Evolutionary conservation across 2,329 filamentous ascomycete genomes (phyloP), one percentile per base, ranked within the genome.

Genomic region (Phialophora expanda): DNA sequence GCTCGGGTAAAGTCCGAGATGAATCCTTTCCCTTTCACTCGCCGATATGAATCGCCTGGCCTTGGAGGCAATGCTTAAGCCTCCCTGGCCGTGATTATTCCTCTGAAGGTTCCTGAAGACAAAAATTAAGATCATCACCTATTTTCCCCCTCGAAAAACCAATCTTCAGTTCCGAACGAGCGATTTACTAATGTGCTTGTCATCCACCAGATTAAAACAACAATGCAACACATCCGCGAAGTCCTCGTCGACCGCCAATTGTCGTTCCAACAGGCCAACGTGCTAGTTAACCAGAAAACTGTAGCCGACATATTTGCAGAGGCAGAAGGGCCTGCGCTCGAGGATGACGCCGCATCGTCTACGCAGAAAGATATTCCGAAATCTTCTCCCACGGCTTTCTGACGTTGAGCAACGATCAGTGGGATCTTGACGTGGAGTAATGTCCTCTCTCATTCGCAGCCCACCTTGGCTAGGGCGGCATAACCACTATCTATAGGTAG

Each of bases 21-120:
- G 72, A 74, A 67, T 56, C 44, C 44, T 57, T 62, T 12, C 60
- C 61, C 61, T 71, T 74, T 74, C 73, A 74, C 73, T 75, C 73
- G 74, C 73, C 73, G 73, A 74, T 73, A 74, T 74, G 74, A 75
- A 62, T 66, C 41, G 26, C 38, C 44, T 22, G 58, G 60, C 60
- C 68, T 69, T 30, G 62, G 66, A 69, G 57, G 72, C 60, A 44
- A 67, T 61, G 72, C 72, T 74, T 75, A 74, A 74, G 17, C 70
- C 69, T 63, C 61, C 34, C 38, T 71, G 64, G 66, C 34, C 62
- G 71, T 73, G 71, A 74, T 69, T 70, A 66, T 64, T 57, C 14
- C 30, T 34, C 67, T 68, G 60, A 66, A 64, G 66, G 59, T 69
- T 69, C 67, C 69, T 70, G 69, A 71, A 26, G 14, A 17, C 20